phyloP scores from a whole-genome alignment of 192 early-diverging fungal genomes.

The Phlyctochytrium bullatum region DNA sequence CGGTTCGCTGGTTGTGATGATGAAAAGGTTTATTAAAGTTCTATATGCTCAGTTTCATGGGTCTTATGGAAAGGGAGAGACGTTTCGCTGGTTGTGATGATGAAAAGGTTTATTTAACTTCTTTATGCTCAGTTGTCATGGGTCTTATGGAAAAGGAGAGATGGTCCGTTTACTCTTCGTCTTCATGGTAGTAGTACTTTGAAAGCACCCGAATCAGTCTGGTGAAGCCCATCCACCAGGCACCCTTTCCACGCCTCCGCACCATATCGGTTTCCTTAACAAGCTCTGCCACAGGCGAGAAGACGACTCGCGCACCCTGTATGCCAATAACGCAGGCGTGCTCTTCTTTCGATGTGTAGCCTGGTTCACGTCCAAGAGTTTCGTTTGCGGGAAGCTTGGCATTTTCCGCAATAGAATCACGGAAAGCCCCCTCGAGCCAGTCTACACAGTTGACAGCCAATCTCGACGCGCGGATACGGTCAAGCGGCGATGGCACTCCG shows the following conservation, averaged over 20 bases:
- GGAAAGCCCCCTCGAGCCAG: conserved; percentile 74
- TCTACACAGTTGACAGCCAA: conserved; percentile 78
- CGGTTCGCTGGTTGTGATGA: too few relatives aligned
- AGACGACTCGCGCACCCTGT: conserved; percentile 68
- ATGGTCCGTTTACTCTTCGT: conserved; percentile 3
- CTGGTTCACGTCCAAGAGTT: neutral
- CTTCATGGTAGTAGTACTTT: conserved; percentile 49
- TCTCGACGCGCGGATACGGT: conserved; percentile 90
- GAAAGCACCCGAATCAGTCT: conserved; percentile 42
- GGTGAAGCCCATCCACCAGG: conserved; percentile 68
- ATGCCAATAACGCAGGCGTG: conserved; percentile 82
- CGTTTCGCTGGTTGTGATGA: too few relatives aligned
- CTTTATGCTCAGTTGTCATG: too few relatives aligned
- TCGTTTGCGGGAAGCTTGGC: conserved; percentile 1
- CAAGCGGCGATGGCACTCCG: conserved; percentile 86
- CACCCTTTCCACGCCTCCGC: conserved; percentile 64
- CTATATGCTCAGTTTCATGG: too few relatives aligned
- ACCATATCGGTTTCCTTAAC: conserved; percentile 76
- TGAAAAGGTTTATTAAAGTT: too few relatives aligned
- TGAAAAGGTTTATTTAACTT: too few relatives aligned
- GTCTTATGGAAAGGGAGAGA: too few relatives aligned
- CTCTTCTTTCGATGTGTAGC: conserved; percentile 54
- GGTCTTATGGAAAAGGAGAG: too few relatives aligned
- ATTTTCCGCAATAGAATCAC: conserved; percentile 40
- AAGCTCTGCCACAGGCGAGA: conserved; percentile 69